Percentiles rank a stretch among this genome's conserved stretches.
phyloP scores from a whole-genome alignment of 2,329 filamentous ascomycete genomes.

The Didymella keratinophila region DNA sequence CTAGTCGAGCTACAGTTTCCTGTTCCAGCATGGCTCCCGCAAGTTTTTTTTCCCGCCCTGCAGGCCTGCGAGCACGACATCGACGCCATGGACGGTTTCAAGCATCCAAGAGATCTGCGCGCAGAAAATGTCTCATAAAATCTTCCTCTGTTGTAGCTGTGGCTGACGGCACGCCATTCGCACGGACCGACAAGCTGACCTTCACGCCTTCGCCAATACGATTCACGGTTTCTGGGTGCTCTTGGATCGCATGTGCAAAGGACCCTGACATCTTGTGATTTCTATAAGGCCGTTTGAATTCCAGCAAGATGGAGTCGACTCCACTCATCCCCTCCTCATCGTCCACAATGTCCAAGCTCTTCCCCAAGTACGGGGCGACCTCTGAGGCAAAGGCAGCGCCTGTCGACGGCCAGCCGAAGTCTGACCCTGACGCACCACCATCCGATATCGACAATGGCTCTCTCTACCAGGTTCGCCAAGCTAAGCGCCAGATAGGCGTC shows the following conservation, averaged over 20 bases:
- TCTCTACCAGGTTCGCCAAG: constrained; percentile 35
- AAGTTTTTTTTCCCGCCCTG: constrained; percentile 7
- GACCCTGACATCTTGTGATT: not conserved
- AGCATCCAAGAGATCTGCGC: constrained; percentile 15
- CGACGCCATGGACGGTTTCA: constrained; percentile 14
- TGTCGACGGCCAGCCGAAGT: constrained; percentile 16
- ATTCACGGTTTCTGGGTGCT: constrained; percentile 5
- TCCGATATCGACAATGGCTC: constrained; percentile 35
- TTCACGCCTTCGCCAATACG: constrained; percentile 6
- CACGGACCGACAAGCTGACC: constrained; percentile 13
- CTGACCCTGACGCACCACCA: constrained; percentile 16
- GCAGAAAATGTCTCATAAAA: constrained; percentile 19
- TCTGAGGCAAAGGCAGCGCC: constrained; percentile 13
- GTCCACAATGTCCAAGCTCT: constrained; percentile 27
- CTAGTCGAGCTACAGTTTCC: constrained; percentile 13
- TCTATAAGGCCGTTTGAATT: constrained; percentile 14
- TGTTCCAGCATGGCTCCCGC: constrained; percentile 5
- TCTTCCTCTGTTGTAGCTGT: constrained; percentile 15
- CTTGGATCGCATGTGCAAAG: constrained; percentile 16
- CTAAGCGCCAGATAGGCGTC: constrained; percentile 42
- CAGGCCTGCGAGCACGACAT: constrained; percentile 17
- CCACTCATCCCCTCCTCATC: constrained; percentile 20
- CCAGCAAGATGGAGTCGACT: constrained; percentile 16
- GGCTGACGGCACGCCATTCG: constrained; percentile 14
- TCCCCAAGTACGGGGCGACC: constrained; percentile 23